phyloP scores from a whole-genome alignment of 2,329 filamentous ascomycete genomes.

The Penicillium sp. region DNA sequence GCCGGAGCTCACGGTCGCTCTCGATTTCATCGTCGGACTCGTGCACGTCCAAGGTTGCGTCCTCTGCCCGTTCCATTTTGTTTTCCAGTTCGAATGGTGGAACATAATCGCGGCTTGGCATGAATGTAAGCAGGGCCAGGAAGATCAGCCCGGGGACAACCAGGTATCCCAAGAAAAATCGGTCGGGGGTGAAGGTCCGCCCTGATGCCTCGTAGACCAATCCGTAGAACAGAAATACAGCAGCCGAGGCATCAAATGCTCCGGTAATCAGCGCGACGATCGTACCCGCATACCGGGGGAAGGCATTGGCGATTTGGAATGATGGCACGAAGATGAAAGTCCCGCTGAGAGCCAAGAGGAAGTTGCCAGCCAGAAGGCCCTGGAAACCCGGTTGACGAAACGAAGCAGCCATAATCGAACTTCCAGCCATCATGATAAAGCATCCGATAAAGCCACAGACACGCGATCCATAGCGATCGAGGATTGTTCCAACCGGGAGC shows the following conservation, averaged over 20 bases:
- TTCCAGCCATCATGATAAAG: slow-evolving; percentile 66
- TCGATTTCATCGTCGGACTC: slow-evolving; percentile 56
- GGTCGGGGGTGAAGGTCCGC: slow-evolving; percentile 47
- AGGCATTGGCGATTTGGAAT: slow-evolving; percentile 81
- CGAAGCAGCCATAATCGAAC: slow-evolving; percentile 71
- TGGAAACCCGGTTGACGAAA: slow-evolving; percentile 64
- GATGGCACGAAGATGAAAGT: slow-evolving; percentile 79
- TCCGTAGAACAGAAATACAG: slow-evolving; percentile 74
- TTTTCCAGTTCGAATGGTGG: slow-evolving; percentile 75
- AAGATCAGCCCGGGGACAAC: slow-evolving; percentile 67
- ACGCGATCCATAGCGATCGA: slow-evolving; percentile 80
- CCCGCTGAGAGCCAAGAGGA: slow-evolving; percentile 74
- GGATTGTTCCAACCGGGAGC: slow-evolving; percentile 78
- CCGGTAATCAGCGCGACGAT: slow-evolving; percentile 78
- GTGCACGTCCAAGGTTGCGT: slow-evolving; percentile 40
- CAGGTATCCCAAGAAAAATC: slow-evolving; percentile 74
- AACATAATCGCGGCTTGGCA: slow-evolving; percentile 74
- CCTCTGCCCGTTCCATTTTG: slow-evolving; percentile 58
- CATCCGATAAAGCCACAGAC: slow-evolving; percentile 71
- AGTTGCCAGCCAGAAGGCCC: slow-evolving; percentile 71
- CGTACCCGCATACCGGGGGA: slow-evolving; percentile 71
- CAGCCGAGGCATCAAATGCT: slow-evolving; percentile 79
- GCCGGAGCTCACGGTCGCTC: slow-evolving; percentile 47
- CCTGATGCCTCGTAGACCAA: slow-evolving; percentile 64
- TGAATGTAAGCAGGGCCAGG: slow-evolving; percentile 64